Base-by-base conservation (phyloP, 306 rosid species). In the Cucurbita pepo region DNA sequence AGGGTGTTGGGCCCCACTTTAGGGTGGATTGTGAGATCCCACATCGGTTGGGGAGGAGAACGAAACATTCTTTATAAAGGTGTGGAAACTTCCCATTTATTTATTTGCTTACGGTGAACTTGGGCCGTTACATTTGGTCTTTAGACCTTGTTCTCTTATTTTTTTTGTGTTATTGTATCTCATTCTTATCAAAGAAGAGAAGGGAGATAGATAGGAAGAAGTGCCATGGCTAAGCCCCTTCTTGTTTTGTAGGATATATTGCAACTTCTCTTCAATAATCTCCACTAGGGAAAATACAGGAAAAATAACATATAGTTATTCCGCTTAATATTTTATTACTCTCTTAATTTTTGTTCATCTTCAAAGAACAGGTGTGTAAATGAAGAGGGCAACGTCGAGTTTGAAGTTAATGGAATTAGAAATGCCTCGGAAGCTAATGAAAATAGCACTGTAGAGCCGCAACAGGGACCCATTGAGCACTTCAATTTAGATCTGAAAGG, bases 351-450 rank as follows among this genome's bases (percentile, higher is more conserved):
- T 72, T 37, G 59, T 13, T 3, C 54, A 57, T 81, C 74, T 56
- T 50, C 77, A 74, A 77, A 77, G 40, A 76, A 21, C 82, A 89
- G 89, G 71, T 81, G 69, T 73, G 81, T 54, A 61, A 85, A 81
- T 22, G 84, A 65, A 65, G 74, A 82, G 38, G 82, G 74, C 57
- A 41, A 72, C 77, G 70, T 57, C 22, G 25, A 51, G 50, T 82
- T 55, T 52, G 83, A 80, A 81, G 56, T 81, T 18, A 87, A 71
- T 60, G 86, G 81, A 75, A 74, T 74, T 67, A 22, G 55, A 71
- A 66, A 73, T 79, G 66, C 77, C 67, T 58, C 85, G 21, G 56
- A 54, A 25, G 79, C 74, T 72, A 77, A 82, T 74, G 90, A 86
- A 81, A 82, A 77, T 78, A 66, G 62, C 41, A 38, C 6, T 21